phyloP scores from a whole-genome alignment of 768 basidiomycete species.

The Boletellus ananas region DNA sequence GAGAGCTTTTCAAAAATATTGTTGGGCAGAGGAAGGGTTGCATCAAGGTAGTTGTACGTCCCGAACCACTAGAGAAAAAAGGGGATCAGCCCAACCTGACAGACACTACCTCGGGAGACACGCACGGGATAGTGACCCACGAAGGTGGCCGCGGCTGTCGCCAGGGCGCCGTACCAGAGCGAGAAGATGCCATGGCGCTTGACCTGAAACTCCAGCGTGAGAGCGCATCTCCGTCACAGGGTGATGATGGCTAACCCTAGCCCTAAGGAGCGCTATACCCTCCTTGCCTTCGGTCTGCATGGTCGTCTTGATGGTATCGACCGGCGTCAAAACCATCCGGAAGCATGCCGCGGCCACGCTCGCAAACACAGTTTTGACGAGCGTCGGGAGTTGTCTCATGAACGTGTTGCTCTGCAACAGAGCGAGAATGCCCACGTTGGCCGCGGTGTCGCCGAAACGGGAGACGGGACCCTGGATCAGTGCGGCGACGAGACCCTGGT shows the following conservation, averaged over 20 bases:
- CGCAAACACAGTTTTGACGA: conserved; percentile 77
- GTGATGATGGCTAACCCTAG: conserved; percentile 45
- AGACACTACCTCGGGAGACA: conserved; percentile 5
- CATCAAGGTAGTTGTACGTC: conserved; percentile 80
- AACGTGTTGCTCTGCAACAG: conserved; percentile 74
- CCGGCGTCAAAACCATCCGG: conserved; percentile 86
- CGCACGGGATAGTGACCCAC: conserved; percentile 85
- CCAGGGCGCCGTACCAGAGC: conserved; percentile 88
- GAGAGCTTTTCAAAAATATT: conserved; percentile 54
- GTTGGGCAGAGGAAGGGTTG: conserved; percentile 52
- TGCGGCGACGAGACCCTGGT: conserved; percentile 82
- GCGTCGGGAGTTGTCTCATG: conserved; percentile 56
- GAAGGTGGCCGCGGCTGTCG: conserved; percentile 90
- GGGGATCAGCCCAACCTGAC: conserved; percentile 2
- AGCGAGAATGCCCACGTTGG: conserved; percentile 89
- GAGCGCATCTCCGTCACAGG: background rate
- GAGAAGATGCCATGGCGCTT: conserved; percentile 71
- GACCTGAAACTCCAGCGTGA: conserved; percentile 40
- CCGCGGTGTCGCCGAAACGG: conserved; percentile 93
- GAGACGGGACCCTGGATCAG: conserved; percentile 80
- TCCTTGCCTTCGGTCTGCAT: conserved; percentile 84
- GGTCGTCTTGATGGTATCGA: conserved; percentile 95
- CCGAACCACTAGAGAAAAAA: conserved; percentile 62
- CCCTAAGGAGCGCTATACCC: conserved; percentile 62
- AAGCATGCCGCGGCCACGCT: conserved; percentile 77